Base-by-base conservation (phyloP, 2,329 filamentous ascomycete species). In the Talaromyces sp. region DNA sequence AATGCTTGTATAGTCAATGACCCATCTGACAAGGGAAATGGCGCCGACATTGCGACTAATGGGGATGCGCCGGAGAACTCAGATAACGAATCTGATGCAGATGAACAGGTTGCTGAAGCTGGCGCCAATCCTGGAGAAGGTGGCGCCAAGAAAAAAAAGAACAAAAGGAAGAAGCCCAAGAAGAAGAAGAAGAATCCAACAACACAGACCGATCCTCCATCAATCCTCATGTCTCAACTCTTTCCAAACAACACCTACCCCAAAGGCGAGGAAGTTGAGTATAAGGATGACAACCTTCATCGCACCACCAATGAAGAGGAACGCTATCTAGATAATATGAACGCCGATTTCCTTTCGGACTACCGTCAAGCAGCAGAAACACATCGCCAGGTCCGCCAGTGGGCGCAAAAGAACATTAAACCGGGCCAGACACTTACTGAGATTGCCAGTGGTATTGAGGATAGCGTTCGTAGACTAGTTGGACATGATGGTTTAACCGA, bases 391-490 rank as follows among this genome's bases (percentile, higher is more conserved):
- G 90, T 94, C 51, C 86, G 91, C 46, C 86, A 91, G 71, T 92
- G 89, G 82, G 90, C 89, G 4, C 86, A 90, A 73, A 86, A 87
- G 70, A 86, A 81, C 66, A 89, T 94, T 68, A 88, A 89, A 77
- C 91, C 91, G 0, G 91, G 91, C 43, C 86, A 90, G 80, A 84
- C 82, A 5, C 75, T 96, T 68, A 91, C 87, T 2, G 86, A 91
- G 71, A 93, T 95, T 61, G 89, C 90, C 8, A 86, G 93, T 69
- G 87, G 86, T n/a, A 95, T 96, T 64, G 91, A 95, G 72, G 85
- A 93, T 69, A 83, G 88, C 47, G 89, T 94, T 30, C 84, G 90
- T 58, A 84, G 87, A 27, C 74, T 95, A 58, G 87, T 87, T 2
- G 90, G 89, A 5, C 89, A 95, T 70, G 79, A 83, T 61, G 91